Conservation (phyloP, 2,329 filamentous ascomycete genomes). For the Incumbomyces lentus region DNA sequence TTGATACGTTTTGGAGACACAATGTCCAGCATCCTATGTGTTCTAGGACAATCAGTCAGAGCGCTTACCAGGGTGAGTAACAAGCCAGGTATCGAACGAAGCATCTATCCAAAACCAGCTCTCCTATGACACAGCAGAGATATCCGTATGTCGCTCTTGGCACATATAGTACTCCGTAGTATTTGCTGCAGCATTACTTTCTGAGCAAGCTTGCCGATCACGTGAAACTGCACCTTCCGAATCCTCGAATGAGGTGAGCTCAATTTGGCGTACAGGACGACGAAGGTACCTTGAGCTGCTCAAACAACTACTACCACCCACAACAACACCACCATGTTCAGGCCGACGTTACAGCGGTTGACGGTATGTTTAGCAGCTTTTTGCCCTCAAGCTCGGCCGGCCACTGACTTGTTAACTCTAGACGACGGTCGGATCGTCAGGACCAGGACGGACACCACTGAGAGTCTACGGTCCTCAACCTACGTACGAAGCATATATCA, state of each 20-base stretch:
- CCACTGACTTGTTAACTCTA: not conserved
- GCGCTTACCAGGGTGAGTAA: too few relatives aligned
- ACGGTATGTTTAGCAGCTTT: conserved; percentile 4
- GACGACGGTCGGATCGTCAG: conserved; percentile 7
- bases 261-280: not conserved
- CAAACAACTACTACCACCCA: conserved; percentile 1
- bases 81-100: too few relatives aligned
- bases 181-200: too few relatives aligned
- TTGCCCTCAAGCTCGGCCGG: too few relatives aligned
- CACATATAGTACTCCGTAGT: conserved; percentile 32
- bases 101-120: not conserved
- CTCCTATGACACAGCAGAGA: too few relatives aligned
- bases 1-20: too few relatives aligned
- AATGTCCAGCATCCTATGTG: too few relatives aligned
- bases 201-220: too few relatives aligned
- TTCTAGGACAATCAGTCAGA: too few relatives aligned
- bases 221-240: not conserved
- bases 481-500: conserved; percentile 40
- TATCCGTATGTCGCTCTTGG: too few relatives aligned
- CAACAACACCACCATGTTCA: not conserved
- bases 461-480: conserved; percentile 16
- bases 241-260: not conserved
- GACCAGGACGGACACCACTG: conserved; percentile 16
- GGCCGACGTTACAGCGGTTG: not conserved
- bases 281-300: not conserved